Evolutionary conservation across 306 rosid species (phyloP), one percentile per base, ranked within the genome.

Genomic region (Carpinus fangiana): DNA sequence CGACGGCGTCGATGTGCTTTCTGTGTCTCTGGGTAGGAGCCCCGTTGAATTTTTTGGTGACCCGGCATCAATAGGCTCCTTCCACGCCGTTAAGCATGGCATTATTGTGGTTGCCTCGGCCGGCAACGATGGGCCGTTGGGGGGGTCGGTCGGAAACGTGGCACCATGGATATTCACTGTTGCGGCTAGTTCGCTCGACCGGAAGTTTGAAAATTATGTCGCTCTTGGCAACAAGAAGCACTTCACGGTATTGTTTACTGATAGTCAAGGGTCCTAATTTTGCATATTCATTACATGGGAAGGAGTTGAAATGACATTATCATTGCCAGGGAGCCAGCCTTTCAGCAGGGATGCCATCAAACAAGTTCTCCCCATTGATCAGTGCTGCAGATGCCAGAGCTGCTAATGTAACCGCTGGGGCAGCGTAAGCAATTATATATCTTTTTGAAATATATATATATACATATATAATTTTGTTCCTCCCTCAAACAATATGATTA

Each of bases 111-210:
- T 93, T 62, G 54, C 83, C 23, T 84, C 97, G 0, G 93, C 86
- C 0, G 97, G 97, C 1, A 93, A 93, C 70, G 57, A 79, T 0
- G 98, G 98, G 4, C 94, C 98, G 6, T 12, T 2, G 1, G 75
- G 47, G 2, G 82, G 74, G 17, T 79, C 82, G n/a, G 88, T 90
- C 2, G 8, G 65, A 5, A 90, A 93, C 79, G 86, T 80, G 36
- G 78, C 97, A 36, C 98, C 96, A 0, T 93, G 98, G 98, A 0
- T 78, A n/a, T 0, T 93, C 34, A 90, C 98, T 0, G 93, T 88
- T 77, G 98, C 75, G 10, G 98, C 98, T 17, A 91, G 93, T 83
- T 88, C 98, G 0, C 34, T 82, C 18, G 90, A 91, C 21, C 82
- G 92, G 16, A 81, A 77, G 2, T 90, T 90, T 21, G 0, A 23